Percentiles rank a stretch among this genome's conserved stretches.
Conservation (phyloP, 768 basidiomycete genomes). For the Lanmaoa pseudosensibilis region DNA sequence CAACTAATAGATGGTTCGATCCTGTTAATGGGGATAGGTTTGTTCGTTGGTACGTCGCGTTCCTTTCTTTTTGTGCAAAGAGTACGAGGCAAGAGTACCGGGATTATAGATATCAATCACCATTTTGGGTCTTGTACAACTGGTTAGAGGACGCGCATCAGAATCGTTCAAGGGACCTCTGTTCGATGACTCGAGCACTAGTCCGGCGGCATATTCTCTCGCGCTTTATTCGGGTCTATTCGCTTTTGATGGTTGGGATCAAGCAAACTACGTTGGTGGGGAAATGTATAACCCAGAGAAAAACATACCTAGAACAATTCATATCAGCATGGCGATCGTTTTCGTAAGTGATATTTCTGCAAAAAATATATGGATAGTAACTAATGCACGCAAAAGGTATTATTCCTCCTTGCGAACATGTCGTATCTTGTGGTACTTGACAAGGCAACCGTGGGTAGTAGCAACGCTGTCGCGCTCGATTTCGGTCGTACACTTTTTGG, state of each 20-base stretch:
- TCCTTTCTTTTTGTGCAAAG: neutral
- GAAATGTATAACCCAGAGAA: constrained; percentile 81
- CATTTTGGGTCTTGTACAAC: constrained; percentile 74
- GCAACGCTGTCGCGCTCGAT: constrained; percentile 88
- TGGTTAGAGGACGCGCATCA: constrained; percentile 69
- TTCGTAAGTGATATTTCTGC: constrained; percentile 45
- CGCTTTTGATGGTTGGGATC: constrained; percentile 98
- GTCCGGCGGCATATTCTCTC: constrained; percentile 86
- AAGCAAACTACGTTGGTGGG: constrained; percentile 87
- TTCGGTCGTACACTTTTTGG: constrained; percentile 89
- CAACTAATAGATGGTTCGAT: neutral
- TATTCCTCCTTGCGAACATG: constrained; percentile 82
- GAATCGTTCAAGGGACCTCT: constrained; percentile 64
- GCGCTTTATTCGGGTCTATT: constrained; percentile 93
- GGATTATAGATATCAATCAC: constrained; percentile 61
- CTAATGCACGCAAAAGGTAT: constrained; percentile 41
- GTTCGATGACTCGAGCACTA: constrained; percentile 71
- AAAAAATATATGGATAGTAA: neutral
- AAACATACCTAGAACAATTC: constrained; percentile 87
- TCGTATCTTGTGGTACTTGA: constrained; percentile 95
- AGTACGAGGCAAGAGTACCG: neutral
- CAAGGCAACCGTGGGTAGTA: constrained; percentile 67
- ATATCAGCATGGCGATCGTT: constrained; percentile 85
- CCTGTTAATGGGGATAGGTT: constrained; percentile 40
- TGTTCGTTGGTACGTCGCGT: constrained; percentile 56